Base-by-base conservation (phyloP, 2,329 filamentous ascomycete species). In the Curvularia sp. region DNA sequence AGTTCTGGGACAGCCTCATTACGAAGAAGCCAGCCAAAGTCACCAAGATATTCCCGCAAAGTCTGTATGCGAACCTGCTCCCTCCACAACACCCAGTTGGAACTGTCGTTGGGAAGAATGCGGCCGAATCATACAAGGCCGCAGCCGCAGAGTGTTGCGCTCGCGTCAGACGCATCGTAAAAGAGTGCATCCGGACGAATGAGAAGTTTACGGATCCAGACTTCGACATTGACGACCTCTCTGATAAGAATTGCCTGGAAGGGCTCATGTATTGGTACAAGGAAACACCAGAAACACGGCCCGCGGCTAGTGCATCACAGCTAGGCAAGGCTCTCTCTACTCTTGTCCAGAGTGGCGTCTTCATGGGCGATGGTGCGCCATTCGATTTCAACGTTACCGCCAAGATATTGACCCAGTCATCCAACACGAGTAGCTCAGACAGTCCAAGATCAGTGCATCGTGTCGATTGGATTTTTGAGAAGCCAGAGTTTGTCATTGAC, bases 121-220 rank as follows among this genome's bases (percentile, higher is more conserved):
- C 89, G 0, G 81, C 84, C 21, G 83, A 85, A 19, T 91, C 89
- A 0, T 94, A 92, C 72, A 86, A 91, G 57, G 85, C 90, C 66
- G 91, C 91, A 0, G 87, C 84, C 1, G 82, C 82, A 15, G 84
- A 89, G 60, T 96, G 92, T 75, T 82, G 82, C 53, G 84, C 84
- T 58, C 82, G 83, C 28, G 84, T 87, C 5, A 76, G 81, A 13
- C 82, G 83, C 48, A 85, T 86, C 56, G 80, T 83, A 10, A 79
- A 77, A 53, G 84, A 87, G 73, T 96, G 92, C 73, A 83, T 87
- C 23, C 84, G 90, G 3, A 83, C 91, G 48, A 96, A 96, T 75
- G 89, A 92, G 71, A 93, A 92, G 76, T 96, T 95, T 72, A 86
- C 89, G 5, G 92, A 95, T 71, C 85, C 87, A 18, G 87, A 94